Evolutionary conservation across 306 rosid genomes (phyloP), one percentile per base, ranked within the genome.

Genomic region (Pyrus betulifolia): DNA sequence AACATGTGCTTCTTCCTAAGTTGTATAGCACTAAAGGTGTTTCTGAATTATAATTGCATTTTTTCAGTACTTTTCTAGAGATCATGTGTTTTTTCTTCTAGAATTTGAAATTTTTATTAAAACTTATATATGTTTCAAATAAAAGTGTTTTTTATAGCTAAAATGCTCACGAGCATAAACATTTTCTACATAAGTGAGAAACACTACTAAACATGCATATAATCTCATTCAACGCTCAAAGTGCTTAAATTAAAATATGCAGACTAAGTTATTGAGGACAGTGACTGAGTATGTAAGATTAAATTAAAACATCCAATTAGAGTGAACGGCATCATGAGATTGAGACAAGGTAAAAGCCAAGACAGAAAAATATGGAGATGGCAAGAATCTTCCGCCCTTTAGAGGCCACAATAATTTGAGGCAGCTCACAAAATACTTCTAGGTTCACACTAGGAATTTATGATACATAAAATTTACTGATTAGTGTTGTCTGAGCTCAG

Each of bases 321-420:
- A 62, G 0, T 28, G 6, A 62, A 4, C 10, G 42, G 57, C 27
- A 22, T 33, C 46, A 2, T 11, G 45, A 64, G 23, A 13, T 40
- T 17, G 28, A 72, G 35, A 8, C 27, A 17, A 25, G 42, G 40
- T 44, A 42, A 60, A 72, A 42, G 42, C 69, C 77, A 74, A 42
- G 12, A 23, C 69, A 17, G 23, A 74, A 44, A 72, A 23, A 13
- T 46, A 58, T 33, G 66, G 63, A 35, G 30, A 3, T 68, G 38
- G 21, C 67, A 72, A 38, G 38, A 73, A 42, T 65, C 69, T 73
- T 58, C 77, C 69, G 69, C 22, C 69, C 57, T 72, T 15, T 38
- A 22, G n/a, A 33, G 28, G 52, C 67, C 52, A 55, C 33, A 42
- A 7, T 42, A 54, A 6, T 54, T 54, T 13, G 58, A 69, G 58